Conservation (phyloP, 495 filamentous ascomycete genomes). For the Hypomontagnella monticulosa region DNA sequence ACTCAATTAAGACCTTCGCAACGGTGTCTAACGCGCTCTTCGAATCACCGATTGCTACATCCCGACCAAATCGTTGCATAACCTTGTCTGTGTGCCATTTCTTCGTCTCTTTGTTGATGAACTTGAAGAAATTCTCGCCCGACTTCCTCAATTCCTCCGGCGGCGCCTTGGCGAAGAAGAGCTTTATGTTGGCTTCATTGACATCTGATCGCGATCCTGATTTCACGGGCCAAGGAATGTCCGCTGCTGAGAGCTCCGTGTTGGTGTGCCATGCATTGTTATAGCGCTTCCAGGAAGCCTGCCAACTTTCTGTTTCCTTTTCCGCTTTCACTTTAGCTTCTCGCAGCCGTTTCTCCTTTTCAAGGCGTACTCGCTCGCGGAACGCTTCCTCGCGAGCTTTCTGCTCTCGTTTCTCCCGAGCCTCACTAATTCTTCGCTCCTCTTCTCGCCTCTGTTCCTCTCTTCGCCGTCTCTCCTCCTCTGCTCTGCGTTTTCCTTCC, state of each 20-base stretch:
- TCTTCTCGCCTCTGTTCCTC: background rate
- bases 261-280: constrained; percentile 5
- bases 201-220: constrained; percentile 26
- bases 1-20: constrained; percentile 16
- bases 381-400: constrained; percentile 18
- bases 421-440: too few species aligned
- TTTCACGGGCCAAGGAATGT: constrained; percentile 23
- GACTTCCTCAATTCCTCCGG: constrained; percentile 6
- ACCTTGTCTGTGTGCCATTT: constrained; percentile 39
- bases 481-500: background rate
- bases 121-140: constrained; percentile 47
- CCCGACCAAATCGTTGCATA: constrained; percentile 27
- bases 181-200: constrained; percentile 22
- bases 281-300: constrained; percentile 12
- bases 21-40: constrained; percentile 9
- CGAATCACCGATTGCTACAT: constrained; percentile 4
- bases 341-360: constrained; percentile 3
- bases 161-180: constrained; percentile 29
- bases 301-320: constrained; percentile 21
- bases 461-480: background rate
- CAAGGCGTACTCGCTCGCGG: constrained; percentile 15
- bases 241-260: background rate
- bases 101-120: constrained; percentile 46
- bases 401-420: constrained; percentile 1
- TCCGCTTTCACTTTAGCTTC: constrained; percentile 18